phyloP scores from a whole-genome alignment of 208 protist genomes.

The Crithidia fasciculata region DNA sequence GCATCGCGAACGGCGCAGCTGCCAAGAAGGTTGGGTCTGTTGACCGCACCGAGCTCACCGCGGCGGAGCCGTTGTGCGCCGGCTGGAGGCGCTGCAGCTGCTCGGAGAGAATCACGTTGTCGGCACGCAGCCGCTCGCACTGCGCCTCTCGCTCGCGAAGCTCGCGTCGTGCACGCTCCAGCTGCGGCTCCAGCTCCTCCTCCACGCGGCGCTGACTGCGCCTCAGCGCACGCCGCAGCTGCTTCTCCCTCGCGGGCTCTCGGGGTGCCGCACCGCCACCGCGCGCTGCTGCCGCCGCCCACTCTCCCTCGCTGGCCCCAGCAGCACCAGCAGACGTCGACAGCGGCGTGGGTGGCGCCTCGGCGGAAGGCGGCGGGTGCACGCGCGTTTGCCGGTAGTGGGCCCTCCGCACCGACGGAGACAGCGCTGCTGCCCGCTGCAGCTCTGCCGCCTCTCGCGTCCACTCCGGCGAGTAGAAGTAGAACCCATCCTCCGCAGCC shows the following conservation, averaged over 20 bases:
- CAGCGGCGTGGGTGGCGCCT: too few species aligned
- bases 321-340: too few species aligned
- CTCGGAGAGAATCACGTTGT: conserved; percentile 17
- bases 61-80: not conserved
- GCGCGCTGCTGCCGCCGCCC: not conserved
- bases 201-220: conserved; percentile 41
- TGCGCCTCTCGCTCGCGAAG: not conserved
- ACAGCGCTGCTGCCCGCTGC: too few species aligned
- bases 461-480: too few species aligned
- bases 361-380: too few species aligned
- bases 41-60: not conserved
- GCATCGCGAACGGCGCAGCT: not conserved
- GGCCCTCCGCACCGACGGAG: too few species aligned
- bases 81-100: not conserved
- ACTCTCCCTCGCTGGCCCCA: too few species aligned
- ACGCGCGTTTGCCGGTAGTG: too few species aligned
- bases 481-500: too few species aligned
- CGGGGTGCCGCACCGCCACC: not conserved
- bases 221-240: conserved; percentile 16
- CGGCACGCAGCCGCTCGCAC: conserved; percentile 11
- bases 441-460: too few species aligned
- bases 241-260: not conserved
- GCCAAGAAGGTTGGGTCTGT: not conserved
- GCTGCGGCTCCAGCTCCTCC: conserved; percentile 9
- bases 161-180: not conserved